These are phyloP conservation scores for Maudiozyma saulgeensis DNA, from an alignment of 805 yeast species.

Conservation along the genomic window DNA sequence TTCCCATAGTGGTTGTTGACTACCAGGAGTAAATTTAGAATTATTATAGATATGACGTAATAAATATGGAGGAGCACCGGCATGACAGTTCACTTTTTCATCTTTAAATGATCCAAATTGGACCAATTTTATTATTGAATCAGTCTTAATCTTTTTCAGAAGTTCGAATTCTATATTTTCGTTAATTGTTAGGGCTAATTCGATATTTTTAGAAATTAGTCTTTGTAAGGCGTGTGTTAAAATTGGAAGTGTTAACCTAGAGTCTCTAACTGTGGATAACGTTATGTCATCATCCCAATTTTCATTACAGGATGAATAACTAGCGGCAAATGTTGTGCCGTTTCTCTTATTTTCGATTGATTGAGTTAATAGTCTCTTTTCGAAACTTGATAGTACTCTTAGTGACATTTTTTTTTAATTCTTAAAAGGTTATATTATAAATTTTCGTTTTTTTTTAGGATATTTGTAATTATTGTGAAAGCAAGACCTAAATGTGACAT, in stretches of 20 bases:
- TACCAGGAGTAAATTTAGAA: slow-evolving; percentile 14
- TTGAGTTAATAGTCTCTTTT: slow-evolving; percentile 18
- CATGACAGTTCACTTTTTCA: slow-evolving; percentile 20
- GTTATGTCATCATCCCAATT: slow-evolving; percentile 22
- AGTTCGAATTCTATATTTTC: slow-evolving; percentile 17
- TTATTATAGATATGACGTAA: slow-evolving; percentile 23
- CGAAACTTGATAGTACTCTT: slow-evolving; percentile 20
- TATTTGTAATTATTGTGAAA: not conserved
- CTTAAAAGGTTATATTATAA: not conserved
- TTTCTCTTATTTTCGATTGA: slow-evolving; percentile 17
- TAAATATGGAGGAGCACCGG: slow-evolving; percentile 22
- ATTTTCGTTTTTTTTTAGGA: not conserved
- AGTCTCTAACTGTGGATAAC: slow-evolving; percentile 12
- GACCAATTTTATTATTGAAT: slow-evolving; percentile 19
- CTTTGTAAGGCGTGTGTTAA: slow-evolving; percentile 16
- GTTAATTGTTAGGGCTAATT: slow-evolving; percentile 18
- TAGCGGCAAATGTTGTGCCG: slow-evolving; percentile 22
- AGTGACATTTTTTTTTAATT: slow-evolving; percentile 9
- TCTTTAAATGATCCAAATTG: slow-evolving; percentile 19
- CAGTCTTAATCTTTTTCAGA: slow-evolving; percentile 11
- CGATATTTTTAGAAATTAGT: slow-evolving; percentile 16
- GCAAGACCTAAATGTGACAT: too few relatives aligned
- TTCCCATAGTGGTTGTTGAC: slow-evolving; percentile 20
- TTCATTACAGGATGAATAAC: slow-evolving; percentile 10
- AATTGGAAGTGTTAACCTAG: slow-evolving; percentile 10